A percentile compares a stretch with the other conserved stretches of the same genome.
phyloP scores from a whole-genome alignment of 106 monocot species.

The Posidonia australis region DNA sequence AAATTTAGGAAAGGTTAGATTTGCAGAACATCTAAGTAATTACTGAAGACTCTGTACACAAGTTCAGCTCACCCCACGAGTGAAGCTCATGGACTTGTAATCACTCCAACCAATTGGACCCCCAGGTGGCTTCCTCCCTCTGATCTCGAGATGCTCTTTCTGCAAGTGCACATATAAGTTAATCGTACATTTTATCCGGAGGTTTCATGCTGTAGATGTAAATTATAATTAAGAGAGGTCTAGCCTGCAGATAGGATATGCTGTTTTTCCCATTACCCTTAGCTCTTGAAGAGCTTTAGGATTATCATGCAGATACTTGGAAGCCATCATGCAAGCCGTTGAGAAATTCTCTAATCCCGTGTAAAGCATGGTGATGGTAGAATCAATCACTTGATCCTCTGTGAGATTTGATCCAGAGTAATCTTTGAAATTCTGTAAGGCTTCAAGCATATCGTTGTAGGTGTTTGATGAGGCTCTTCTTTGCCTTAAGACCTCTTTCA shows the following conservation, averaged over 20 bases:
- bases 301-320: constrained; percentile 84
- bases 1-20: too few relatives aligned
- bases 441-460: constrained; percentile 68
- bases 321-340: constrained; percentile 88
- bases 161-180: constrained; percentile 5
- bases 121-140: constrained; percentile 40
- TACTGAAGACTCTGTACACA: too few relatives aligned
- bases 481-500: constrained; percentile 47
- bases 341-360: constrained; percentile 96
- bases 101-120: constrained; percentile 75
- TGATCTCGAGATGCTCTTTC: constrained; percentile 76
- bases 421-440: constrained; percentile 31
- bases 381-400: constrained; percentile 90
- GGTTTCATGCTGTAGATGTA: too few relatives aligned
- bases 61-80: constrained; percentile 80
- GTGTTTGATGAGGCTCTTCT: constrained; percentile 25
- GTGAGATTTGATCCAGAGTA: constrained; percentile 32
- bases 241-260: too few relatives aligned
- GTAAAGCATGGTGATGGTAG: constrained; percentile 76
- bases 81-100: constrained; percentile 89
- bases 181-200: too few relatives aligned
- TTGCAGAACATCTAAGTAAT: too few relatives aligned
- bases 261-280: constrained; percentile 68
- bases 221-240: too few relatives aligned
- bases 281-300: constrained; percentile 78